Evolutionary conservation across 2,329 filamentous ascomycete species (phyloP), one percentile per base, ranked within the genome.

Genomic region (Botrytis aclada): DNA sequence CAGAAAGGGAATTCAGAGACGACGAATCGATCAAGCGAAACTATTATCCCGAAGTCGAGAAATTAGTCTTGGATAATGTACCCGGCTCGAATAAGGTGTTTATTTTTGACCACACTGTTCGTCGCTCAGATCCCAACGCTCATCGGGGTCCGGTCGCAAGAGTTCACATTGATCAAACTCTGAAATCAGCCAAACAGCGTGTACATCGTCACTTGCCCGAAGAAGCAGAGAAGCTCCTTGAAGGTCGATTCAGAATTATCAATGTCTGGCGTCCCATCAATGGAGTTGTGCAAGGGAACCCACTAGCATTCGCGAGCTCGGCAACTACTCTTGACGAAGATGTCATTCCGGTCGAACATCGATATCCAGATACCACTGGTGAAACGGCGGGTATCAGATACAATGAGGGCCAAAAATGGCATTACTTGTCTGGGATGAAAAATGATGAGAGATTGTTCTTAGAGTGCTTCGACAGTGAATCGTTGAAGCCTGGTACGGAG

Each of bases 101-200:
- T 77, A 84, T 97, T 80, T 97, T 97, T 83, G 94, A 97, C 84
- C 93, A 97, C 84, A 97, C 94, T 12, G 89, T 97, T 81, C 91
- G 94, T n/a, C 88, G 92, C 60, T 85, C 88, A 18, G 80, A 82
- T 2, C 86, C 89, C 0, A 82, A 84, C 70, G 87, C 92, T 0
- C 81, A 82, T n/a, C 88, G 94, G 65, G 85, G 84, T 1, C 93
- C 94, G 2, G 93, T 97, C 0, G 88, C 85, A 20, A 82, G 88
- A 58, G 92, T 92, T 0, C 94, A 97, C 82, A 92, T 97, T 75
- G 94, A 97, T 81, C 94, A 97, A 83, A 96, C 93, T 0, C 82
- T 87, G 10, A 81, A 81, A 25, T 91, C 92, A 0, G 90, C 92
- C 0, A 86, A 83, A 16, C 85, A 88, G 80, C 91, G 94, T 65